Base-by-base conservation (phyloP, 2,329 filamentous ascomycete species). In the Colletotrichum sp. region DNA sequence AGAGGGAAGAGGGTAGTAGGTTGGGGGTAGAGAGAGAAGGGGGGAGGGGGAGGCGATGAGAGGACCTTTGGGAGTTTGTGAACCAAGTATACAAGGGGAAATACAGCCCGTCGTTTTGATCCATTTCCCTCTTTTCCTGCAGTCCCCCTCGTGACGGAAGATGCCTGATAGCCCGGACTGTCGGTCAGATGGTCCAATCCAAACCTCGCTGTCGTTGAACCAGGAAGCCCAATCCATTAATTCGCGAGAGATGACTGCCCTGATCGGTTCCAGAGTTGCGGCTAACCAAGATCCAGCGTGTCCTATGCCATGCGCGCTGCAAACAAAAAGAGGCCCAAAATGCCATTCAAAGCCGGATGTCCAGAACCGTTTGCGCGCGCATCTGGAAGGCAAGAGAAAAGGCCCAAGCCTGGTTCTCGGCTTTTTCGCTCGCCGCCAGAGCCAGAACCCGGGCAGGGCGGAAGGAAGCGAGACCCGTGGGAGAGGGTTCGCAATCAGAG, bases 401-500 rank as follows among this genome's bases (percentile, higher is more conserved):
- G 55, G 66, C 60, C 59, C 75, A 71, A 76, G 75, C 75, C 75
- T 62, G 75, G 75, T 75, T 75, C 75, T 76, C 71, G 71, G 60
- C 71, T 69, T 68, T 70, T 76, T 59, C 60, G 44, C 71, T 76
- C 75, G 66, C 71, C 75, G 71, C 71, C 55, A 63, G 60, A 66
- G 66, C 66, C 71, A 75, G 44, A 71, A 59, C 72, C 44, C 57
- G 72, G 55, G 30, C 68, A 69, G 55, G 72, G 36, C 69, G 72
- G 71, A 68, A 77, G 71, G 60, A 71, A 69, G 52, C 59, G 70
- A 76, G 71, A 67, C 71, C 64, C 64, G 49, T 62, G 36, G 32
- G 44, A n/a, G 24, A 60, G 30, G 57, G 49, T 68, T 52, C 64
- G 21, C 49, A 39, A 63, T 76, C 77, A 96, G 83, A 96, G 90